These are phyloP conservation scores for Irpex lacteus DNA, from an alignment of 1,284 basidiomycete species.

Conservation along the genomic window DNA sequence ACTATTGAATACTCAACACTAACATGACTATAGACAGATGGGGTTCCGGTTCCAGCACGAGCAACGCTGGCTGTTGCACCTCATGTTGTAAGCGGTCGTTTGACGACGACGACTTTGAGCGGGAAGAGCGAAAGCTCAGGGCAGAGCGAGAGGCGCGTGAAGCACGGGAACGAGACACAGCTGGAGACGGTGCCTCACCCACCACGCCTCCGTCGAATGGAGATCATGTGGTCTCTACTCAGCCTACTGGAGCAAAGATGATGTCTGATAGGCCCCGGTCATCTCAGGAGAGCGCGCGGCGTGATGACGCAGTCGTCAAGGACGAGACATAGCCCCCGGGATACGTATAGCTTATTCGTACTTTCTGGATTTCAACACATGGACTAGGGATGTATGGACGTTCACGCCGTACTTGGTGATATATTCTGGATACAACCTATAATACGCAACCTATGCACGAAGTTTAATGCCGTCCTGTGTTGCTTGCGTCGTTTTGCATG, in stretches of 20 bases:
- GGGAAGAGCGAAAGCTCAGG: conserved; percentile 1
- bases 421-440: too few relatives aligned
- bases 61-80: background rate
- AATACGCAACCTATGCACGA: too few relatives aligned
- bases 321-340: background rate
- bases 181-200: background rate
- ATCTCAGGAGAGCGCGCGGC: background rate
- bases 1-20: background rate
- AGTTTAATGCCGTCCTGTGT: too few relatives aligned
- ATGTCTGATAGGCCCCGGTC: background rate
- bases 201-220: background rate
- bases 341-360: background rate
- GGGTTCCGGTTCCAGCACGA: conserved; percentile 5
- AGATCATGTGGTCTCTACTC: background rate
- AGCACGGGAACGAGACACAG: background rate
- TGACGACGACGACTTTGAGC: conserved; percentile 9
- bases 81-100: conserved; percentile 4
- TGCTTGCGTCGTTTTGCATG: too few relatives aligned
- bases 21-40: background rate
- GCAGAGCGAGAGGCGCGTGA: background rate
- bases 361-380: background rate
- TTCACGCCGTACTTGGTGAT: background rate
- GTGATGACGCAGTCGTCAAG: background rate
- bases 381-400: background rate
- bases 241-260: background rate